Evolutionary conservation across 257 asterid species (phyloP), one percentile per base, ranked within the genome.

Genomic region (Voacanga thouarsii): DNA sequence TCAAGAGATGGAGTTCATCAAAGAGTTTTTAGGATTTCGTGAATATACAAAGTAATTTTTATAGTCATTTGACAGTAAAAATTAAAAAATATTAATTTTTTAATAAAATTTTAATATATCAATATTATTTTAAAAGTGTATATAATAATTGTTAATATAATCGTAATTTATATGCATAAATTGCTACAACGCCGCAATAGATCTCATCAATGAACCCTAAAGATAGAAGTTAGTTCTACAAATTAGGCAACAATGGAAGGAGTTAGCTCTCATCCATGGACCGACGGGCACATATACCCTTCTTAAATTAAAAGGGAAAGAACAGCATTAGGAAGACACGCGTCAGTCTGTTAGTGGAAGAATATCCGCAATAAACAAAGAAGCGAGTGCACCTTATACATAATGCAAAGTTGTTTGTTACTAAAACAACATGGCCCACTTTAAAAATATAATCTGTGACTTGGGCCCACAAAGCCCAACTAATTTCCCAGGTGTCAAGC

Each of bases 401-500:
- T 64, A 30, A 50, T 72, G 45, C 45, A 49, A 37, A 57, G 28
- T 70, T 70, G 14, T 24, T 73, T 53, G 49, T 12, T 53, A 33
- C 19, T 37, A 44, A 28, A 33, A 33, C 23, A 33, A 10, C n/a
- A 21, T 45, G 59, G 72, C 39, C 79, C 79, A 39, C 24, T 26
- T 63, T 16, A 63, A 49, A 47, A n/a, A 23, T 23, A 19, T 28
- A 28, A 28, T 9, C 50, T 18, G 53, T 71, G 12, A 12, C 26
- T 7, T 19, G 68, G 77, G 61, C 60, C 75, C 78, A 81, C 53
- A 44, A 50, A 11, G 49, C 75, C 78, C 81, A 71, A 61, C 73
- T 45, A 43, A 73, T 4, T 21, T 56, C 7, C 19, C 55, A 16
- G 0, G 44, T 23, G 45, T 68, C 76, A 71, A 71, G 63, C 68